These are phyloP conservation scores for Wickerhamiella alocasiicola DNA, from an alignment of 805 yeast genomes.

Conservation along the genomic window DNA sequence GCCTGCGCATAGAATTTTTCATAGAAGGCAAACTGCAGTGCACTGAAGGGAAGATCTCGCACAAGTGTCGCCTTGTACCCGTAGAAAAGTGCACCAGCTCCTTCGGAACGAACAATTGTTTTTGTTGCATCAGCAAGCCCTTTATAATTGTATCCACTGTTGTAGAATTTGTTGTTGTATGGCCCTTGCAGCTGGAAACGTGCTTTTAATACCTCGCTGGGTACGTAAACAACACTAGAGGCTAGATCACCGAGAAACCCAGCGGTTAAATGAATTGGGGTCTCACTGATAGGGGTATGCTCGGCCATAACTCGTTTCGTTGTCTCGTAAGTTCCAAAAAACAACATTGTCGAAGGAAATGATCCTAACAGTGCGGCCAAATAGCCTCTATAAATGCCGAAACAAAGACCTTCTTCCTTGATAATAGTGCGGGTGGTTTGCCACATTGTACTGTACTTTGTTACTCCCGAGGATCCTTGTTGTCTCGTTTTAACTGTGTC, in stretches of 20 bases:
- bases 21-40: conserved; percentile 90
- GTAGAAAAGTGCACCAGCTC: conserved; percentile 59
- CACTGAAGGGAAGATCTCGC: conserved; percentile 91
- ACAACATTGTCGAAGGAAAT: conserved; percentile 87
- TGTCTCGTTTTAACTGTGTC: conserved; percentile 96
- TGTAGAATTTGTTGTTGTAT: conserved; percentile 63
- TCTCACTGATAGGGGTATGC: conserved; percentile 57
- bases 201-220: conserved; percentile 88
- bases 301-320: conserved; percentile 60
- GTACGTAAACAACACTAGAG: conserved; percentile 80
- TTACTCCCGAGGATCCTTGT: conserved; percentile 71
- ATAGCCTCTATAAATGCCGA: conserved; percentile 88
- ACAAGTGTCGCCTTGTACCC: conserved; percentile 92
- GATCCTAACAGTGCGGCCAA: conserved; percentile 78
- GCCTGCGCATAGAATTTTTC: conserved; percentile 42
- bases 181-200: conserved; percentile 87
- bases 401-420: conserved; percentile 67
- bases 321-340: conserved; percentile 80
- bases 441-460: conserved; percentile 61
- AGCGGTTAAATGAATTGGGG: conserved; percentile 64
- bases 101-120: conserved; percentile 58
- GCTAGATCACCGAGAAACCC: conserved; percentile 93
- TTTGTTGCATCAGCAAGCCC: conserved; percentile 59
- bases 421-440: conserved; percentile 67
- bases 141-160: conserved; percentile 75